Evolutionary conservation across 2,329 filamentous ascomycete species (phyloP).

Genomic region (Fusarium pilosicola): DNA sequence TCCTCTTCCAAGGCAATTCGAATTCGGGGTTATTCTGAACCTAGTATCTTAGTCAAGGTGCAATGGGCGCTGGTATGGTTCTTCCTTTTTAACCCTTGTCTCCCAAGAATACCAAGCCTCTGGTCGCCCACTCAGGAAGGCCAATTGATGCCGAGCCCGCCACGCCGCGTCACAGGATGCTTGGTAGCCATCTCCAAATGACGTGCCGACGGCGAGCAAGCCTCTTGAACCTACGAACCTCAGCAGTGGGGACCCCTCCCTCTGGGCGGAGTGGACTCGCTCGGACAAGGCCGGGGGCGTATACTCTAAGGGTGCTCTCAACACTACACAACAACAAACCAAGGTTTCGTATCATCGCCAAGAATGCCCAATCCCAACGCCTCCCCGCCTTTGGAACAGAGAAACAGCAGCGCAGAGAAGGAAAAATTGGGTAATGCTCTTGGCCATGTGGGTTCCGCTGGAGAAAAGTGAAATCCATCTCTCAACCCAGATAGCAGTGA

Average conservation of each 20-base stretch:
- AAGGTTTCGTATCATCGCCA: conserved; percentile 39
- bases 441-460: conserved; percentile 32
- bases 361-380: conserved; percentile 28
- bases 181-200: conserved; percentile 26
- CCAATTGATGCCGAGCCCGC: conserved; percentile 39
- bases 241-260: not conserved
- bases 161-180: conserved; percentile 42
- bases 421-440: conserved; percentile 37
- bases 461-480: conserved; percentile 15
- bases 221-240: conserved; percentile 16
- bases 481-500: conserved; percentile 28
- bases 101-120: conserved; percentile 39
- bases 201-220: conserved; percentile 32
- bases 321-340: conserved; percentile 33
- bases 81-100: conserved; percentile 17
- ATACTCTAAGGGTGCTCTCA: not conserved
- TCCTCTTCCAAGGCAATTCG: conserved; percentile 31
- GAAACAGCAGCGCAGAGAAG: conserved; percentile 35
- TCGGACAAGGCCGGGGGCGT: conserved; percentile 28
- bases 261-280: conserved; percentile 11
- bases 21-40: conserved; percentile 20
- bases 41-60: not conserved
- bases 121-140: conserved; percentile 28
- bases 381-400: conserved; percentile 40
- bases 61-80: conserved; percentile 14